Base-by-base conservation (phyloP, 805 yeast genomes). In the Nakazawaea ishiwadae region DNA sequence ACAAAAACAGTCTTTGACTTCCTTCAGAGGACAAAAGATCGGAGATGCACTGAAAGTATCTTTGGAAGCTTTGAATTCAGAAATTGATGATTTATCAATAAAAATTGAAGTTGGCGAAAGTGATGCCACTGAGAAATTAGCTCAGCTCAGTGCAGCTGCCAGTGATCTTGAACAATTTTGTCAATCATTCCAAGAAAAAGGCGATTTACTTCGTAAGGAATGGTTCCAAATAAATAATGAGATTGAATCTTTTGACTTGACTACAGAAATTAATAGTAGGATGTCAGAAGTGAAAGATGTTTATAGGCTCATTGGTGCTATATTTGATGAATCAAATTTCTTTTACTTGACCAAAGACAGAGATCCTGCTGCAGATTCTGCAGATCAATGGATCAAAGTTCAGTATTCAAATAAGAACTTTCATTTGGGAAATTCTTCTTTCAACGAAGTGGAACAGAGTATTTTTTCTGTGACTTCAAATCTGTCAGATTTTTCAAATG, bases 221-320 rank as follows among this genome's bases (percentile, higher is more conserved):
- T 44, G 50, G 24, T 41, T 42, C 5, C 27, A 28, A 5, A 18
- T 56, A 2, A 47, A 43, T 26, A 44, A 47, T 14, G 50, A 50
- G 31, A 48, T 46, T 19, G 37, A 33, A 0, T 24, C 39, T 1
- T 48, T 60, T 15, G 50, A 57, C 31, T 35, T 60, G 9, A 48
- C 38, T 10, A 15, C 42, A 27, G 57, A 64, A 39, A 51, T 63
- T 12, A 51, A 59, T 5, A 39, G 31, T 5, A 35, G 65, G 4
- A 31, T 66, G 24, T 47, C 50, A 3, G 38, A 31, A 1, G 37
- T 46, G 11, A 34, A 58, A 10, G 71, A 67, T 20, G 69, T 71
- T 4, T 67, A 66, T 56, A 39, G 66, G 5, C 47, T 69, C 3
- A 53, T 55, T 10, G 73, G 73, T 18, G 59, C 64, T 3, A 53